Percentiles rank a stretch among this genome's conserved stretches.
phyloP scores from a whole-genome alignment of 2,329 filamentous ascomycete genomes.

The Diaporthe vaccinii region DNA sequence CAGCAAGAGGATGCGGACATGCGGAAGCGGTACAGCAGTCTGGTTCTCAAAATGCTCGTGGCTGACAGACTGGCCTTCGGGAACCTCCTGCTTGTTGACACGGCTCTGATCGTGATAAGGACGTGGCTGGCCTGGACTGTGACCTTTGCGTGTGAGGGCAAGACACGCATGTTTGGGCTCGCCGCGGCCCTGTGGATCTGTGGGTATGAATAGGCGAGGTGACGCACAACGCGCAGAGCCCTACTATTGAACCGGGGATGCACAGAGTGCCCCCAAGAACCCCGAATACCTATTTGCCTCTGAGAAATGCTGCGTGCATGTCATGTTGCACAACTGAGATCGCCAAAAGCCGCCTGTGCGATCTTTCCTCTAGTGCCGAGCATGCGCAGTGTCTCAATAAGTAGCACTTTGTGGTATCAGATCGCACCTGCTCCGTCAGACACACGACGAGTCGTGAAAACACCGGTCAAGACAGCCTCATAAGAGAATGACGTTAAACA shows the following conservation, averaged over 20 bases:
- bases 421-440: slow-evolving; percentile 7
- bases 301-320: not conserved
- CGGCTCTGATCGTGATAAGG: slow-evolving; percentile 51
- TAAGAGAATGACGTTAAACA: slow-evolving; percentile 14
- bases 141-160: slow-evolving; percentile 33
- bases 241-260: not conserved
- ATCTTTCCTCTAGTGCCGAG: not conserved
- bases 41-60: slow-evolving; percentile 59
- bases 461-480: slow-evolving; percentile 21
- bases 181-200: slow-evolving; percentile 4
- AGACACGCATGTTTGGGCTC: slow-evolving; percentile 32
- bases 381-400: slow-evolving; percentile 30
- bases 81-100: slow-evolving; percentile 50
- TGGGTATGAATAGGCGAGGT: slow-evolving; percentile 25
- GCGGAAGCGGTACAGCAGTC: slow-evolving; percentile 52
- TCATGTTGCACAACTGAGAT: slow-evolving; percentile 19
- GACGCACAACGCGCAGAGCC: not conserved
- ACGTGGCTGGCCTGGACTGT: slow-evolving; percentile 51
- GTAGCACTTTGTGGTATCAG: not conserved
- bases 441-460: not conserved
- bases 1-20: slow-evolving; percentile 47
- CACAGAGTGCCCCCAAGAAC: not conserved
- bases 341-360: slow-evolving; percentile 35
- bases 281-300: not conserved
- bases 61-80: slow-evolving; percentile 58